Percentiles rank a stretch among this genome's conserved stretches.
Conservation (phyloP, 164 flowering plant species). For the Magnolia kwangsiensis region DNA sequence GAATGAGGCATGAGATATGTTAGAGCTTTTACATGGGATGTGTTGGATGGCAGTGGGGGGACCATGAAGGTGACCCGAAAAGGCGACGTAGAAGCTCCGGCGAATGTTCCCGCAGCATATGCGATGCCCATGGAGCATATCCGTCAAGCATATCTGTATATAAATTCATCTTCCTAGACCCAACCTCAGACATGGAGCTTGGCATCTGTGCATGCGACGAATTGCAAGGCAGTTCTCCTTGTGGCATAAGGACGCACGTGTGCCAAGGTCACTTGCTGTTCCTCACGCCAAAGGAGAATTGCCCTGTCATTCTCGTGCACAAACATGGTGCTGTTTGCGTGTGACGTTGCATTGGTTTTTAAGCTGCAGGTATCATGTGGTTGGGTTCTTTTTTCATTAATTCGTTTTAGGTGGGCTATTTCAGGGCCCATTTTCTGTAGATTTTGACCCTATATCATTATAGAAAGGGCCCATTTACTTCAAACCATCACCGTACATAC, state of each 20-base stretch:
- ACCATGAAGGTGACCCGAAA: background rate
- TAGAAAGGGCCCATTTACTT: background rate
- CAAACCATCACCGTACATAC: background rate
- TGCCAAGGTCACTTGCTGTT: background rate
- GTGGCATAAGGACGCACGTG: background rate
- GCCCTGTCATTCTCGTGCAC: constrained; percentile 11
- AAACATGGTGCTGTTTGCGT: background rate
- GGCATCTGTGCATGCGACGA: constrained; percentile 5
- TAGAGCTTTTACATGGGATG: background rate
- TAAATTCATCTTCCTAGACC: background rate
- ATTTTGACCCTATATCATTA: background rate
- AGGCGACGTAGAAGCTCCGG: background rate
- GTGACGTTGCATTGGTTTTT: no score
- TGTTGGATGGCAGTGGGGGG: background rate
- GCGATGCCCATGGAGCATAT: background rate
- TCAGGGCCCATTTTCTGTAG: background rate
- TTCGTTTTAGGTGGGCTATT: background rate
- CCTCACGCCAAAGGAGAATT: constrained; percentile 10
- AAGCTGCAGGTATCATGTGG: no score
- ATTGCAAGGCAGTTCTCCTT: constrained; percentile 7
- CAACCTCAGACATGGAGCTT: background rate
- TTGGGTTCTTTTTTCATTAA: no score
- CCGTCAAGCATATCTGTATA: background rate
- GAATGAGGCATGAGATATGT: no score
- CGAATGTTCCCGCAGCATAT: background rate